Base-by-base conservation (phyloP, 2,329 filamentous ascomycete genomes). In the Coniochaeta prunicola region DNA sequence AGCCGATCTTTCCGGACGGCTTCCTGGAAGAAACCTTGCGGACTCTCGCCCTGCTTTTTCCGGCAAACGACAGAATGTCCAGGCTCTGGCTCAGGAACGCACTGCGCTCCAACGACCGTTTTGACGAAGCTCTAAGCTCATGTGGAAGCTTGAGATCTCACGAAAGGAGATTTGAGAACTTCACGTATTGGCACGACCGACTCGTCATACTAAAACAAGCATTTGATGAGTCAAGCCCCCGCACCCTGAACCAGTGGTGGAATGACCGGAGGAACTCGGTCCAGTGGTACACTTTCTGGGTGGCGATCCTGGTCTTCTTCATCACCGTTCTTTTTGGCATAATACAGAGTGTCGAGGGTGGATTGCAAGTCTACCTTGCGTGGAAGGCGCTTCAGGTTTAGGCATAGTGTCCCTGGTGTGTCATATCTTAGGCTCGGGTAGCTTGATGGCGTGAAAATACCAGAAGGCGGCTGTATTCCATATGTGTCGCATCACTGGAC, bases 201-300 rank as follows among this genome's bases (percentile, higher is more conserved):
- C 64, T 80, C 0, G 67, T 76, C 0, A 71, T 74, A 1, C 61
- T 80, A 2, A 77, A 78, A 64, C 70, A 77, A 57, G 67, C 65
- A 17, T 75, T 74, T 53, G 70, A 79, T 61, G 68, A 78, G 60
- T 60, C 73, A 4, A 59, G 67, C 54, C 69, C 74, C 8, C 63
- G 63, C 30, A 71, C 66, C 0, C 38, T 78, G 0, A 65, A 65
- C 0, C 72, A 77, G 53, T 77, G 72, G 73, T 79, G 77, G 76
- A 64, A 71, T 57, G 76, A 78, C 59, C 61, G 71, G 4, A 62
- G 77, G 1, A 74, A 76, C 31, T 68, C 71, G 0, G 70, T 73
- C 0, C 76, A 79, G 56, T 78, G 76, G 74, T 78, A 73, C 54
- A 77, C 73, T 1, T 76, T 79, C 56, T 80, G 77, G 77, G 68